Base-by-base conservation (phyloP, 257 asterid genomes). In the Echium plantagineum region DNA sequence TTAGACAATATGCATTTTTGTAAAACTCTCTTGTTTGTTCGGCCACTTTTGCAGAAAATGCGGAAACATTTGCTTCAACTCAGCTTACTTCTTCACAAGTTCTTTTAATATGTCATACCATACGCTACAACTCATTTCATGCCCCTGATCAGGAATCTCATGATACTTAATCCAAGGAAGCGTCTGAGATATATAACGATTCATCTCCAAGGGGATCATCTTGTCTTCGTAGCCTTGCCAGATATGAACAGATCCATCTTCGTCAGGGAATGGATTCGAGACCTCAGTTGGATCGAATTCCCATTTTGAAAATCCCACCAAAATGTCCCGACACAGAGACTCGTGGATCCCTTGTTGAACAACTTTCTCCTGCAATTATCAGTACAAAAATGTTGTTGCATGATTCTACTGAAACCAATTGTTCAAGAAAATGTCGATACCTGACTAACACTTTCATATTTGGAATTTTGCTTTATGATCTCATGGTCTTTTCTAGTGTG, bases 171-270 rank as follows among this genome's bases (percentile, higher is more conserved):
- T 77, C 95, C 97, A 89, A 0, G 89, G 89, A 56, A 89, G 81
- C 58, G 77, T 63, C 66, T 76, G 55, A 7, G 86, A 64, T 57
- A 86, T 26, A 67, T 75, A 75, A 8, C 83, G 67, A 58, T 71
- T 89, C 56, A 86, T 55, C 66, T 73, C 67, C 15, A 56, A 57
- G 2, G 91, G 88, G 20, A 83, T 55, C 31, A 63, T 55, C 55
- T 66, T 81, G 66, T 89, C 94, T 64, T 89, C 85, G 0, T 52
- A 68, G 18, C 84, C 97, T 66, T 86, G 94, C 95, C 95, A 89
- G 20, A 89, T 38, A 66, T 86, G 95, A 74, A 86, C 85, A 0
- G 75, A 71, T n/a, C 94, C 85, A 59, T 84, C 84, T 5, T 75
- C 69, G 51, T 84, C 67, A 21, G 88, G 90, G 60, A 86, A 84